Evolutionary conservation across 2,329 filamentous ascomycete species (phyloP).

Genomic region (Pseudogymnoascus verrucosus): DNA sequence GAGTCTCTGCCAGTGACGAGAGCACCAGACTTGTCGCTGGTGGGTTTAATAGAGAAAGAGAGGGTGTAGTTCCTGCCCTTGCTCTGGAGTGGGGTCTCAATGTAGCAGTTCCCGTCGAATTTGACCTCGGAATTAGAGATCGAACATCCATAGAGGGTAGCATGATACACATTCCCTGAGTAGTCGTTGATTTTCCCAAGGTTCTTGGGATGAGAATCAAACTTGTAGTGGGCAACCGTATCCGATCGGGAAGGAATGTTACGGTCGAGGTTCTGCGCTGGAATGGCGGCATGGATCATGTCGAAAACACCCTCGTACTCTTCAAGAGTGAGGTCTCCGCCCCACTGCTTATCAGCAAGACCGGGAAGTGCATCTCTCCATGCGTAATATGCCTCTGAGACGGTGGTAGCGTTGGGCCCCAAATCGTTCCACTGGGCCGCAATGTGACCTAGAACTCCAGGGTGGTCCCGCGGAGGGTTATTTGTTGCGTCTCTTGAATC

Average conservation of each 20-base stretch:
- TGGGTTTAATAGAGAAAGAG: conserved; percentile 34
- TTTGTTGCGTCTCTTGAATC: conserved; percentile 40
- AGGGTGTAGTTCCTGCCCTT: conserved; percentile 52
- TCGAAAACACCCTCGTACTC: conserved; percentile 34
- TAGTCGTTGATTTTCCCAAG: conserved; percentile 22
- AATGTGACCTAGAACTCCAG: conserved; percentile 40
- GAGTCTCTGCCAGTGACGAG: conserved; percentile 38
- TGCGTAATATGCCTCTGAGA: conserved; percentile 44
- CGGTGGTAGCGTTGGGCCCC: conserved; percentile 42
- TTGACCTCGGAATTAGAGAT: conserved; percentile 25
- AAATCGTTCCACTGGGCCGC: conserved; percentile 48
- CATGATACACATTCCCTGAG: conserved; percentile 36
- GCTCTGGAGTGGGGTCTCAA: conserved; percentile 40
- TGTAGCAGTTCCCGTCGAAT: conserved; percentile 32
- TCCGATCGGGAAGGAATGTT: conserved; percentile 30
- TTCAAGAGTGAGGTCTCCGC: conserved; percentile 35
- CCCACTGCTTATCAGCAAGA: conserved; percentile 46
- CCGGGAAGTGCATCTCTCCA: conserved; percentile 43
- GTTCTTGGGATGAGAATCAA: conserved; percentile 14
- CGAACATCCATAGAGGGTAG: conserved; percentile 29
- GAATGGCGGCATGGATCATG: conserved; percentile 32
- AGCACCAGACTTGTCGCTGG: conserved; percentile 29
- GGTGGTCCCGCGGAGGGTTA: conserved; percentile 35
- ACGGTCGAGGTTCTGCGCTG: conserved; percentile 43
- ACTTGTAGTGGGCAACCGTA: conserved; percentile 31